Evolutionary conservation across 139 green algal species (phyloP).

Genomic region (Tetradesmus lagerheimii): DNA sequence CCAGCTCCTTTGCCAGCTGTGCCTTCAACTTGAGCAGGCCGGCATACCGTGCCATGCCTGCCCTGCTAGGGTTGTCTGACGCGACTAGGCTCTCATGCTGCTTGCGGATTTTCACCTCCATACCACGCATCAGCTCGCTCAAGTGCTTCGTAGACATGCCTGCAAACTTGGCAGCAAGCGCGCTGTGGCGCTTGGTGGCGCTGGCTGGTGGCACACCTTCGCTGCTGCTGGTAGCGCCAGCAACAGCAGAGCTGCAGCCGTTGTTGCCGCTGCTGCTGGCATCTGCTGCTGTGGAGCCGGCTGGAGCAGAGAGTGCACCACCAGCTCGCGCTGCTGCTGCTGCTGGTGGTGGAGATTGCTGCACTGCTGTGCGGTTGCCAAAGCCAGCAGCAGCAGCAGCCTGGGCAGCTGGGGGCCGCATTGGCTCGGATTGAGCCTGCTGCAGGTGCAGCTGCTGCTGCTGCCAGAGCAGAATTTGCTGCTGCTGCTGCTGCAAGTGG

Average conservation of each 20-base stretch:
- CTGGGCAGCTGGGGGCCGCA: no score
- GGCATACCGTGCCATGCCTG: not conserved
- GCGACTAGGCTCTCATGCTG: not conserved
- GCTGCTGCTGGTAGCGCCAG: not conserved
- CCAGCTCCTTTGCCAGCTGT: not conserved
- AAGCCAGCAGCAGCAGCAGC: no score
- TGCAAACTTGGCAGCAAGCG: not conserved
- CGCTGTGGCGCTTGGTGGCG: not conserved
- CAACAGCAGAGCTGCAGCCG: not conserved
- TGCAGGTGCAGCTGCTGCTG: not conserved
- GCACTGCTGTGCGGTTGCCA: not conserved
- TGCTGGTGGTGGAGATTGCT: not conserved
- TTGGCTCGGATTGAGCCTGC: not conserved
- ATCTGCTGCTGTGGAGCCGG: not conserved
- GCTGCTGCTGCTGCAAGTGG: not conserved
- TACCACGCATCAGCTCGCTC: not conserved
- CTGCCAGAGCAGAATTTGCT: no score
- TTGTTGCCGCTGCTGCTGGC: not conserved
- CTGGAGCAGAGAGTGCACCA: no score
- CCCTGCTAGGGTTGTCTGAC: not conserved
- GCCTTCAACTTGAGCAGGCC: not conserved
- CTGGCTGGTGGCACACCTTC: not conserved
- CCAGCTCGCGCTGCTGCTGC: no score
- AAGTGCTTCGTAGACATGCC: not conserved
- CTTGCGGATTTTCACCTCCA: not conserved